phyloP scores from a whole-genome alignment of 2,329 filamentous ascomycete genomes.

The Sclerotinia nivalis region DNA sequence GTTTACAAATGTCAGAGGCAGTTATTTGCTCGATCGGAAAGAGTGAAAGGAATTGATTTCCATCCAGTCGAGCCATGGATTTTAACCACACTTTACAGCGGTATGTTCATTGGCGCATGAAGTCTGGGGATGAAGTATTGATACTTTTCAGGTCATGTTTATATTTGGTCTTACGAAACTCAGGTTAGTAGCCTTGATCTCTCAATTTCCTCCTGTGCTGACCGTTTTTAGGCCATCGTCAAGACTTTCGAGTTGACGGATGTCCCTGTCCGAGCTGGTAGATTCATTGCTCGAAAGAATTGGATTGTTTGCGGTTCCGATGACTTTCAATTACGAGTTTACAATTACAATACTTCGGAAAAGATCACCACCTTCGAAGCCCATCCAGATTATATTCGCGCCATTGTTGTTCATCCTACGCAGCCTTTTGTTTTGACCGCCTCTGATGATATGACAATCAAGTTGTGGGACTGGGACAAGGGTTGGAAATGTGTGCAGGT shows the following conservation, averaged over 20 bases:
- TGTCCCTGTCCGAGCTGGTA: slow-evolving; percentile 93
- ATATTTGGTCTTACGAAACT: slow-evolving; percentile 98
- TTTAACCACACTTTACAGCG: slow-evolving; percentile 93
- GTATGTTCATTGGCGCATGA: slow-evolving; percentile 51
- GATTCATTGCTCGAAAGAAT: slow-evolving; percentile 97
- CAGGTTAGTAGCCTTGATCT: slow-evolving; percentile 51
- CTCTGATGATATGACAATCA: slow-evolving; percentile 98
- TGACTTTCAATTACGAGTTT: slow-evolving; percentile 84
- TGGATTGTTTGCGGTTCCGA: slow-evolving; percentile 97
- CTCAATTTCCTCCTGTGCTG: slow-evolving; percentile 21
- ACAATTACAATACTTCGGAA: slow-evolving; percentile 99
- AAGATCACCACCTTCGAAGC: slow-evolving; percentile 97
- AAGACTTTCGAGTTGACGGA: slow-evolving; percentile 99
- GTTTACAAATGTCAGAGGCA: slow-evolving; percentile 61
- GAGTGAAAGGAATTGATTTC: slow-evolving; percentile 97
- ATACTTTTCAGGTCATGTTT: slow-evolving; percentile 76
- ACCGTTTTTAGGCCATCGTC: slow-evolving; percentile 68
- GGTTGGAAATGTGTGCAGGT: slow-evolving; percentile 94
- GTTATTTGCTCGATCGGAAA: slow-evolving; percentile 86
- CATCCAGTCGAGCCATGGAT: slow-evolving; percentile 97
- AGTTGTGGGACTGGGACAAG: slow-evolving; percentile 99
- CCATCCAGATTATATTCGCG: slow-evolving; percentile 97
- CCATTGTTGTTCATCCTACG: slow-evolving; percentile 91
- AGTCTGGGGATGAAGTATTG: slow-evolving; percentile 32
- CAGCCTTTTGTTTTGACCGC: slow-evolving; percentile 95